These are phyloP conservation scores for Termitomyces sp. DNA, from an alignment of 768 basidiomycete species.

Conservation along the genomic window DNA sequence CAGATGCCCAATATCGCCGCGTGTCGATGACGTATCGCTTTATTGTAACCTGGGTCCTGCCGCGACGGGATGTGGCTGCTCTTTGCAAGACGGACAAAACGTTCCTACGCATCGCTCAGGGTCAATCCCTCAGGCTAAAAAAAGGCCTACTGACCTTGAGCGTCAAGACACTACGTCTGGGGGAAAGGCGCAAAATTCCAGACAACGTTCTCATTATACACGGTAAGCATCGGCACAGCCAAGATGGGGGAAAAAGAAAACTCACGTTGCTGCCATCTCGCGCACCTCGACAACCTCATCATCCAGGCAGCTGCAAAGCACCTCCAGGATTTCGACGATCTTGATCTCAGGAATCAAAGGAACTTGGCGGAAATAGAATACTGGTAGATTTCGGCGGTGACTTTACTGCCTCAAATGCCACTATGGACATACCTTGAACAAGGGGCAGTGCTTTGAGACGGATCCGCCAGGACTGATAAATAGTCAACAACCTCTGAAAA, in stretches of 20 bases:
- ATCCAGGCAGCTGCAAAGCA: constrained; percentile 73
- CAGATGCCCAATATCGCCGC: constrained; percentile 93
- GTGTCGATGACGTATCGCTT: constrained; percentile 72
- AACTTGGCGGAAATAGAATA: constrained; percentile 86
- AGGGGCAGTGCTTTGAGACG: constrained; percentile 82
- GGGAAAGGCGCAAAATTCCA: constrained; percentile 77
- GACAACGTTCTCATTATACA: constrained; percentile 54
- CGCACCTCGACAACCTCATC: constrained; percentile 89
- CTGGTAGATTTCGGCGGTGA: constrained; percentile 24
- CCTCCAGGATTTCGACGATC: constrained; percentile 78
- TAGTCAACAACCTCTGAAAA: neutral
- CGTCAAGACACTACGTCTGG: constrained; percentile 67
- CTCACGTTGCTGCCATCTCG: constrained; percentile 82
- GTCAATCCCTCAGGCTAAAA: neutral
- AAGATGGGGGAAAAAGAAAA: neutral
- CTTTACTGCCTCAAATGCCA: neutral
- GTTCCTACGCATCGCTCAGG: constrained; percentile 40
- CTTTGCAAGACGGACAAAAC: constrained; percentile 72
- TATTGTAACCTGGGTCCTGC: constrained; percentile 59
- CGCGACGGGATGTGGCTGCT: constrained; percentile 61
- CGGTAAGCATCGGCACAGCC: neutral
- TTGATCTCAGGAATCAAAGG: constrained; percentile 74
- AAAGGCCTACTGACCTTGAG: constrained; percentile 48
- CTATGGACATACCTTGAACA: constrained; percentile 51
- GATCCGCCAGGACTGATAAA: constrained; percentile 74